Conservation (phyloP, 2,329 filamentous ascomycete species). For the Ceratocystis ficicola region DNA sequence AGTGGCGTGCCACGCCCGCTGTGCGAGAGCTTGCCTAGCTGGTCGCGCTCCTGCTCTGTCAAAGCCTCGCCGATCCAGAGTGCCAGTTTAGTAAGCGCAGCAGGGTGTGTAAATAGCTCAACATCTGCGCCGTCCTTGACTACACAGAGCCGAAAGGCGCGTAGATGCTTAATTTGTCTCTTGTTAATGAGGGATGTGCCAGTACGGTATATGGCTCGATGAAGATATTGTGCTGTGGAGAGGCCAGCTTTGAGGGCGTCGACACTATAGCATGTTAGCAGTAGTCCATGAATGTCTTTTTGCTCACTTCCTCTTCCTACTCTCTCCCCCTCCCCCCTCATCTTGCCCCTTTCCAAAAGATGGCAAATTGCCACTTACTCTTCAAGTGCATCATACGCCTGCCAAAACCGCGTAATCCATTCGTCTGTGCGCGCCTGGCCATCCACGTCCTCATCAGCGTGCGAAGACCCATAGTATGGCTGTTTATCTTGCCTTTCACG, state of each 20-base stretch:
- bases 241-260: constrained; percentile 64
- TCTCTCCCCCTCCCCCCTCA: constrained; percentile 22
- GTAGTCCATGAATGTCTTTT: constrained; percentile 33
- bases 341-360: neutral
- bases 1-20: constrained; percentile 68
- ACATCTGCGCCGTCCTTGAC: constrained; percentile 93
- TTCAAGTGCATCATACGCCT: constrained; percentile 59
- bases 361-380: constrained; percentile 39
- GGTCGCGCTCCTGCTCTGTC: constrained; percentile 72
- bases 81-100: constrained; percentile 83
- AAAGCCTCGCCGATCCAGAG: constrained; percentile 92
- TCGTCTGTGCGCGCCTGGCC: constrained; percentile 46
- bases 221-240: constrained; percentile 73
- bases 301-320: neutral
- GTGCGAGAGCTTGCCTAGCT: constrained; percentile 53
- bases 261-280: constrained; percentile 46
- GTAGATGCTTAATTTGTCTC: constrained; percentile 81
- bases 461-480: constrained; percentile 19
- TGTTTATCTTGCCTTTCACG: constrained; percentile 25
- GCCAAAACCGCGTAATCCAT: constrained; percentile 57
- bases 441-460: constrained; percentile 35
- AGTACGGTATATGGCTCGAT: constrained; percentile 84
- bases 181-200: constrained; percentile 87
- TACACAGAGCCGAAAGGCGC: constrained; percentile 87
- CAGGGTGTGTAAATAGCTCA: constrained; percentile 80